A percentile compares a stretch with the other conserved stretches of the same genome.
Conservation (phyloP, 1,284 basidiomycete genomes). For the Moniliophthora roreri region DNA sequence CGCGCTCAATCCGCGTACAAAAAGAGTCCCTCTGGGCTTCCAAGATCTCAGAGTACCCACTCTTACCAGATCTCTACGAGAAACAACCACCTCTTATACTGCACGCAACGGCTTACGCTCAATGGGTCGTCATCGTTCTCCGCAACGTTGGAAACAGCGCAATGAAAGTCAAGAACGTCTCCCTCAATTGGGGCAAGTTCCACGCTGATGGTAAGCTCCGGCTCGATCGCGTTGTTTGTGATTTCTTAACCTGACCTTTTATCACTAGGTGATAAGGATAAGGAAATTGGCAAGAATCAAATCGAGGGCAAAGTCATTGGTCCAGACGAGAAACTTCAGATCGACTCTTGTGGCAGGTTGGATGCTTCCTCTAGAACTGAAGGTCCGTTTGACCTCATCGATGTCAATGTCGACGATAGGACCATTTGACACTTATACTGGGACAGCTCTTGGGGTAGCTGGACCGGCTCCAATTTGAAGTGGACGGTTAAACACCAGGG, state of each 20-base stretch:
- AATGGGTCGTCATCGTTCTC: slow-evolving; percentile 11
- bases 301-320: slow-evolving; percentile 7
- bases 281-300: not conserved
- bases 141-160: slow-evolving; percentile 1
- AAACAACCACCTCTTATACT: slow-evolving; percentile 1
- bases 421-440: slow-evolving; percentile 15
- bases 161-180: slow-evolving; percentile 4
- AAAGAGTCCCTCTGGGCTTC: too few relatives aligned
- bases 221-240: not conserved
- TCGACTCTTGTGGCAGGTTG: slow-evolving; percentile 9
- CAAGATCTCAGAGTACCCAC: too few relatives aligned
- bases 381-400: slow-evolving; percentile 8
- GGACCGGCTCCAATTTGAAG: slow-evolving; percentile 10
- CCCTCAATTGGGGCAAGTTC: slow-evolving; percentile 3
- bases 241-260: not conserved
- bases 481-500: slow-evolving; percentile 12
- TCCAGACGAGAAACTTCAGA: slow-evolving; percentile 3
- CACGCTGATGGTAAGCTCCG: slow-evolving; percentile 12
- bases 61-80: not conserved
- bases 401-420: slow-evolving; percentile 4
- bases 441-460: slow-evolving; percentile 17
- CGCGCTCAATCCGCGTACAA: too few relatives aligned
- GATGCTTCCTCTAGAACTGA: slow-evolving; percentile 5
- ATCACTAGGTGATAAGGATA: slow-evolving; percentile 1
- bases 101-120: slow-evolving; percentile 10